Conservation (phyloP, 2,329 filamentous ascomycete species). For the Fusarium multiceps region DNA sequence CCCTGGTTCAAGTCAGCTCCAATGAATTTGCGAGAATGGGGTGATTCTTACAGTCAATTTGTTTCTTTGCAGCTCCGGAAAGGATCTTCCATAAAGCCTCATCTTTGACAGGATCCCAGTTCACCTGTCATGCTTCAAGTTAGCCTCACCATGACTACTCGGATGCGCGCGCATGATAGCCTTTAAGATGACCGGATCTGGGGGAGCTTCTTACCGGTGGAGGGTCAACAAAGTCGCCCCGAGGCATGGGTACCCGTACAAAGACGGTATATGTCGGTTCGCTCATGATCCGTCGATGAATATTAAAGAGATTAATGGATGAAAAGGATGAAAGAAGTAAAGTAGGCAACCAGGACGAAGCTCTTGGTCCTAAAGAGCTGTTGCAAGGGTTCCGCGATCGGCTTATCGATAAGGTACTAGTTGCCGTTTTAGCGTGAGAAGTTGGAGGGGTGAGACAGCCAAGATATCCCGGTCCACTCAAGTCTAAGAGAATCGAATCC, state of each 20-base stretch:
- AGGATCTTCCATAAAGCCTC: slow-evolving; percentile 90
- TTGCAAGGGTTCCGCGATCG: slow-evolving; percentile 39
- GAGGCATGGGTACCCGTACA: slow-evolving; percentile 87
- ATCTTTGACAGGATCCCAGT: slow-evolving; percentile 90
- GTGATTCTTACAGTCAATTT: slow-evolving; percentile 81
- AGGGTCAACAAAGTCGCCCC: slow-evolving; percentile 90
- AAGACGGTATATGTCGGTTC: slow-evolving; percentile 78
- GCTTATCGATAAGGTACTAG: slow-evolving; percentile 41
- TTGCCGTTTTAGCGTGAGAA: slow-evolving; percentile 30
- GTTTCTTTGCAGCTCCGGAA: slow-evolving; percentile 81
- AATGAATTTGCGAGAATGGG: slow-evolving; percentile 2
- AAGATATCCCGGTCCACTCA: not conserved
- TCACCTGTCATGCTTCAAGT: slow-evolving; percentile 66
- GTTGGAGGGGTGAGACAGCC: slow-evolving; percentile 23
- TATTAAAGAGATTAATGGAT: slow-evolving; percentile 24
- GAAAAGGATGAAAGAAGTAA: slow-evolving; percentile 32
- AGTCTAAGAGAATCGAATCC: not conserved
- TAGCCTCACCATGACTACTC: slow-evolving; percentile 37
- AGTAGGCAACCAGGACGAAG: slow-evolving; percentile 30
- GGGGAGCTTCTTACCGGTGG: slow-evolving; percentile 71
- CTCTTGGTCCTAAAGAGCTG: slow-evolving; percentile 28
- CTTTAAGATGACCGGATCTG: slow-evolving; percentile 3
- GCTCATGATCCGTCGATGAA: slow-evolving; percentile 53
- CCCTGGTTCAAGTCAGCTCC: slow-evolving; percentile 64
- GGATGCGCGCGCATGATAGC: slow-evolving; percentile 38